A percentile compares a stretch with the other conserved stretches of the same genome.
Evolutionary conservation across 2,329 filamentous ascomycete genomes (phyloP).

Genomic region (Paramyrothecium roridum): DNA sequence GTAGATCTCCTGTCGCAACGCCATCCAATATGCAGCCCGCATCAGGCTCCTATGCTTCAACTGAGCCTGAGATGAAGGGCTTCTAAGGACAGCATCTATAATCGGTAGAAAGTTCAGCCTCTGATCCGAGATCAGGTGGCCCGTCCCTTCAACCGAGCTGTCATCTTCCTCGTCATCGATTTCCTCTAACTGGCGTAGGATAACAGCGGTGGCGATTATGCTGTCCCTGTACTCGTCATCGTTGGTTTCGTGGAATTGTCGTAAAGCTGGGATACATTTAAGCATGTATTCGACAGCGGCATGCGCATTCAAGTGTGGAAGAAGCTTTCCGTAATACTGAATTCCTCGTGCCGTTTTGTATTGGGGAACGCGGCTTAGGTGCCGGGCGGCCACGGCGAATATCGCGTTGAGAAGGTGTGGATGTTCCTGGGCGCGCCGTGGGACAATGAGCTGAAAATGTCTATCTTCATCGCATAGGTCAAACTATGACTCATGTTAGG

Average conservation of each 20-base stretch:
- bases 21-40: constrained; percentile 39
- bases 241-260: constrained; percentile 30
- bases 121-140: neutral
- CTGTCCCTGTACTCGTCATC: constrained; percentile 37
- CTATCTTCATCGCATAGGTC: constrained; percentile 36
- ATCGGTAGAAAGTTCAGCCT: constrained; percentile 36
- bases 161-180: constrained; percentile 34
- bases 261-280: constrained; percentile 34
- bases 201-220: constrained; percentile 36
- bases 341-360: constrained; percentile 32
- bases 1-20: constrained; percentile 36
- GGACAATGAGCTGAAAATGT: constrained; percentile 36
- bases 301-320: constrained; percentile 29
- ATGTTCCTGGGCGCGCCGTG: constrained; percentile 28
- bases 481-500: constrained; percentile 22
- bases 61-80: constrained; percentile 31
- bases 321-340: constrained; percentile 32
- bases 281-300: constrained; percentile 37
- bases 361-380: constrained; percentile 33
- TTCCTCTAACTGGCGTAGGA: constrained; percentile 36
- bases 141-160: constrained; percentile 1
- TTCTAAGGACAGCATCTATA: constrained; percentile 34
- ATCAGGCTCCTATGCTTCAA: constrained; percentile 31
- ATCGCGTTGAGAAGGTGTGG: constrained; percentile 35
- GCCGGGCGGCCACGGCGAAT: constrained; percentile 36